Evolutionary conservation across 768 basidiomycete genomes (phyloP).

Genomic region (Sutorius australiensis): DNA sequence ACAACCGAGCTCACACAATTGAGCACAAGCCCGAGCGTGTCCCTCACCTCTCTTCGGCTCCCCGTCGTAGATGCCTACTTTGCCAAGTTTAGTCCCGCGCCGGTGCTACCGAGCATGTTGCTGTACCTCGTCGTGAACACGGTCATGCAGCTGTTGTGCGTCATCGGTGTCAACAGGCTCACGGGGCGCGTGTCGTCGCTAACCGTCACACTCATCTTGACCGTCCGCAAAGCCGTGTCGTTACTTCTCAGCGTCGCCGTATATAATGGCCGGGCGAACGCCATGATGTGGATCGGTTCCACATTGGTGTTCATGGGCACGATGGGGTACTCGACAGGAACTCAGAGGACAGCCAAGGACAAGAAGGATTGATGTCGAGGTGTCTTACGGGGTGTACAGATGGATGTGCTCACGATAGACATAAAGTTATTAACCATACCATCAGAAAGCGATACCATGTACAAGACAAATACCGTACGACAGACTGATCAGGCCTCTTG

Average conservation of each 20-base stretch:
- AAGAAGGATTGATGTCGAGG: conserved; percentile 23
- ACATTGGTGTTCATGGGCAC: conserved; percentile 68
- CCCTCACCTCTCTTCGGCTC: conserved; percentile 10
- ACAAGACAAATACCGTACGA: background rate
- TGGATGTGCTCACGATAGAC: conserved; percentile 13
- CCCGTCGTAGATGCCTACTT: background rate
- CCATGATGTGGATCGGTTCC: conserved; percentile 68
- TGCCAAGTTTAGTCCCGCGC: conserved; percentile 4
- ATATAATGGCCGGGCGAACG: conserved; percentile 38
- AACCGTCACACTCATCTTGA: conserved; percentile 75
- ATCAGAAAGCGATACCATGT: background rate
- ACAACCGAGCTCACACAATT: conserved; percentile 17
- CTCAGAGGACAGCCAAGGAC: conserved; percentile 12
- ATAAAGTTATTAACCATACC: conserved; percentile 17
- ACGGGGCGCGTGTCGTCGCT: conserved; percentile 72
- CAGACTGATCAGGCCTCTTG: conserved; percentile 37
- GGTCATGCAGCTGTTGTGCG: conserved; percentile 79
- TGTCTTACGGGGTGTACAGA: background rate
- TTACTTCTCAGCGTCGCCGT: conserved; percentile 64
- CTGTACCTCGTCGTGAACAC: conserved; percentile 72
- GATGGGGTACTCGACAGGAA: conserved; percentile 53
- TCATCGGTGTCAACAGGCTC: conserved; percentile 82
- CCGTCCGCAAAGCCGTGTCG: conserved; percentile 77
- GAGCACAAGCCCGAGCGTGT: conserved; percentile 10
- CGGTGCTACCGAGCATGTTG: conserved; percentile 54